These are phyloP conservation scores for Macrocybe gigantea DNA, from an alignment of 768 basidiomycete species.

Conservation along the genomic window DNA sequence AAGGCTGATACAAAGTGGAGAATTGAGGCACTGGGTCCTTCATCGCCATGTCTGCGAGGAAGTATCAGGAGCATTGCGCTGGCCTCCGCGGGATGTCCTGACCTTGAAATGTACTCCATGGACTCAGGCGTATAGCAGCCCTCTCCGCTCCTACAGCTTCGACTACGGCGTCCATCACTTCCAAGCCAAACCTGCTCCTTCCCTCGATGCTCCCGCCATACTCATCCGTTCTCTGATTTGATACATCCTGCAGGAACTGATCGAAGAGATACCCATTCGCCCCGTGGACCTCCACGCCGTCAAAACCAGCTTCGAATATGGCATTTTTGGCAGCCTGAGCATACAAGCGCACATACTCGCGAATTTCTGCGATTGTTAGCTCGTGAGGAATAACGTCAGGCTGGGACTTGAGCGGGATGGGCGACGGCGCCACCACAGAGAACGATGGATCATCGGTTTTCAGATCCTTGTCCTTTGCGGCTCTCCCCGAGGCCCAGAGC, in stretches of 20 bases:
- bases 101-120: constrained; percentile 43
- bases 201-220: constrained; percentile 67
- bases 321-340: constrained; percentile 51
- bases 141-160: constrained; percentile 47
- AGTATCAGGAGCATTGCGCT: constrained; percentile 9
- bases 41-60: background rate
- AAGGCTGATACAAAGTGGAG: constrained; percentile 40
- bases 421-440: constrained; percentile 27
- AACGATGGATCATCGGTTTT: constrained; percentile 26
- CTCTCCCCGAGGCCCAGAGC: constrained; percentile 41
- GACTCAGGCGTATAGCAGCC: constrained; percentile 51
- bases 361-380: constrained; percentile 41
- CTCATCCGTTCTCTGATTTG: constrained; percentile 53
- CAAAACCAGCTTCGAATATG: constrained; percentile 57
- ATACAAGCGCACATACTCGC: constrained; percentile 44
- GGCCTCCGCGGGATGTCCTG: background rate
- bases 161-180: constrained; percentile 46
- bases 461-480: constrained; percentile 16
- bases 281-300: constrained; percentile 49
- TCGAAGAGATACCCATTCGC: constrained; percentile 48
- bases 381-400: background rate
- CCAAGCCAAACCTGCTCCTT: constrained; percentile 50
- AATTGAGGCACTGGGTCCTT: constrained; percentile 26
- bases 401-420: constrained; percentile 15
- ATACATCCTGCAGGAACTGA: constrained; percentile 54